Base-by-base conservation (phyloP, 441 rosid species). In the Bocquillonia castaneifolia region DNA sequence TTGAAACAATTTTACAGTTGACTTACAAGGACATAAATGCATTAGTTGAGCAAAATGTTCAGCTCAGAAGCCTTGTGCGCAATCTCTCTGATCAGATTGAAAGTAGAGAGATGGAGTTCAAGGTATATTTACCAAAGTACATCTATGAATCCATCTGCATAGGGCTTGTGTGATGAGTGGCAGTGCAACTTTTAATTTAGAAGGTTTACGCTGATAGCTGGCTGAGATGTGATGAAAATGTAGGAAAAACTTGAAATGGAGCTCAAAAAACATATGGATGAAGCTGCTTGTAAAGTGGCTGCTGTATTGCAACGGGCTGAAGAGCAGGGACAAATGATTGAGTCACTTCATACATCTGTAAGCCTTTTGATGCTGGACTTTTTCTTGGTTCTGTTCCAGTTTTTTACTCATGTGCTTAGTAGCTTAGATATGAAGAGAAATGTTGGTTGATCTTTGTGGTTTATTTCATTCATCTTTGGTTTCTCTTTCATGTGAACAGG, bases 21-120 rank as follows among this genome's bases (percentile, higher is more conserved):
- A 95, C 90, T 60, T 95, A 88, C 81, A 90, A 84, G 84, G 97
- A 95, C 73, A 92, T 95, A 81, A 90, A 84, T 77, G 98, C 96
- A 76, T 80, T 95, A 72, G 96, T 95, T 72, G 99, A 90, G 87
- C 98, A 89, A 84, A 95, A 95, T 83, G 97, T 86, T 63, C 88
- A 90, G 74, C 94, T 95, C 72, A 84, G 98, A 77, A 92, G 81
- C 75, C 95, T 95, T 73, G 95, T 88, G 22, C 95, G 93, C 45
- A 80, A 81, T 82, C 94, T 92, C 74, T 86, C 97, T 63, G 85
- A 86, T 63, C 96, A 90, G 83, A 84, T 90, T 66, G 90, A 82
- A 68, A 81, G 72, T 68, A 84, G 80, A 73, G 97, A 95, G 83
- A 67, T 40, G 78, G 95, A 87, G 67, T 81, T 87, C 74, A 92